phyloP scores from a whole-genome alignment of 768 basidiomycete species.

The Macrolepiota fuliginosa region DNA sequence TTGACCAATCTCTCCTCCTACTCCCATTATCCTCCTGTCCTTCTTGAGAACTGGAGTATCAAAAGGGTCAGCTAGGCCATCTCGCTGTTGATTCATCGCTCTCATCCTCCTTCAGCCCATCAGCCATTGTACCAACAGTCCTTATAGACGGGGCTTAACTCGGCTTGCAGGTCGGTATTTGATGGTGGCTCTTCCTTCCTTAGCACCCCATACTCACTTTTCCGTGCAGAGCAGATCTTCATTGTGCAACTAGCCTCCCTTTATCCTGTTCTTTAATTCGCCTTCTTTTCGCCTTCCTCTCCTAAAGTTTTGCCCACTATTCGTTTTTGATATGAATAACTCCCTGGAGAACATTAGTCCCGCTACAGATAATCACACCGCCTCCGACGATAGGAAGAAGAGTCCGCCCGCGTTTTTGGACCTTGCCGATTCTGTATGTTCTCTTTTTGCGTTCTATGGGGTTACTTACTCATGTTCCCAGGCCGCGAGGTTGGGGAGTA shows the following conservation, averaged over 20 bases:
- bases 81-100: constrained; percentile 18
- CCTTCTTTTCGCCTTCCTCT: constrained; percentile 52
- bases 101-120: constrained; percentile 15
- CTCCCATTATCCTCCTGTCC: constrained; percentile 33
- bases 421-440: constrained; percentile 86
- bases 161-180: constrained; percentile 60
- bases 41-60: constrained; percentile 37
- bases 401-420: constrained; percentile 92
- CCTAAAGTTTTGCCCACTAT: constrained; percentile 44
- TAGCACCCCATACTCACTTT: constrained; percentile 23
- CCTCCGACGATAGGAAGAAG: constrained; percentile 73
- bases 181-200: constrained; percentile 22
- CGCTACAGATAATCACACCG: constrained; percentile 68
- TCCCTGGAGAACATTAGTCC: constrained; percentile 68
- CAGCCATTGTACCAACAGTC: constrained; percentile 77
- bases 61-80: constrained; percentile 43
- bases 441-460: constrained; percentile 15
- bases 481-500: constrained; percentile 83
- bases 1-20: constrained; percentile 29
- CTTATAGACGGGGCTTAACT: constrained; percentile 70
- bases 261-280: constrained; percentile 20
- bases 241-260: constrained; percentile 64
- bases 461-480: constrained; percentile 28
- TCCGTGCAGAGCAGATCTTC: constrained; percentile 41
- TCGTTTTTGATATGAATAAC: constrained; percentile 59